Evolutionary conservation across 1,139 yeast species (phyloP).

Genomic region (Protomyces pachydermus): DNA sequence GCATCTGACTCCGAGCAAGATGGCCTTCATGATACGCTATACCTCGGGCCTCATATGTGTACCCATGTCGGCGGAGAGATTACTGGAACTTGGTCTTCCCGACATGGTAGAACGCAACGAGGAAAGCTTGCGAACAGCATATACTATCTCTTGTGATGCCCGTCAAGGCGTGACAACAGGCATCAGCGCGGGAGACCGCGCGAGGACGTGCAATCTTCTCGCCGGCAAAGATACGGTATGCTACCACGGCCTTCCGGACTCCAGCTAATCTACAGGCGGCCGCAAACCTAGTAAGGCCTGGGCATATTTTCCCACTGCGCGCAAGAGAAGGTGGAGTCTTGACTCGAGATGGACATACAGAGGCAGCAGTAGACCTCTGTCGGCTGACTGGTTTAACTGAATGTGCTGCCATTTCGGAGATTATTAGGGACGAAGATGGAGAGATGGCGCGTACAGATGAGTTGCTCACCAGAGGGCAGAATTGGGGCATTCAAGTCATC

Average conservation of each 20-base stretch:
- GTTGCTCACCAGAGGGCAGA: conserved; percentile 63
- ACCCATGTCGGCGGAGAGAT: conserved; percentile 72
- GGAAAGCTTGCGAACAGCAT: conserved; percentile 95
- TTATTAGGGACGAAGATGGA: conserved; percentile 90
- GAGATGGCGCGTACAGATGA: conserved; percentile 92
- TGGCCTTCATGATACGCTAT: conserved; percentile 91
- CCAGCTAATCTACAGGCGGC: not conserved
- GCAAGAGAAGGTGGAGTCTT: conserved; percentile 82
- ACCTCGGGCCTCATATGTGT: conserved; percentile 81
- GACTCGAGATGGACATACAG: conserved; percentile 93
- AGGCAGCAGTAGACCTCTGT: conserved; percentile 71
- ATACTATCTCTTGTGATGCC: conserved; percentile 85
- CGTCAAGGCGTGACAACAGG: conserved; percentile 90
- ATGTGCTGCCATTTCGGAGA: conserved; percentile 89
- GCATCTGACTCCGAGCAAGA: conserved; percentile 67
- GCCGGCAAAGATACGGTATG: conserved; percentile 51
- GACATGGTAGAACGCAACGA: conserved; percentile 63
- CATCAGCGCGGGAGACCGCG: conserved; percentile 90
- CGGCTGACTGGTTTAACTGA: conserved; percentile 70
- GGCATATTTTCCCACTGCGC: conserved; percentile 86
- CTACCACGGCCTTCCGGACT: not conserved
- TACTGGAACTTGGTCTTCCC: conserved; percentile 74
- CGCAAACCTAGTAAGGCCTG: conserved; percentile 77
- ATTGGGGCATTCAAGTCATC: conserved; percentile 63
- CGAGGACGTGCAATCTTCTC: conserved; percentile 67